Conservation (phyloP, 169 alveolate genomes). For the Perkinsus olseni region DNA sequence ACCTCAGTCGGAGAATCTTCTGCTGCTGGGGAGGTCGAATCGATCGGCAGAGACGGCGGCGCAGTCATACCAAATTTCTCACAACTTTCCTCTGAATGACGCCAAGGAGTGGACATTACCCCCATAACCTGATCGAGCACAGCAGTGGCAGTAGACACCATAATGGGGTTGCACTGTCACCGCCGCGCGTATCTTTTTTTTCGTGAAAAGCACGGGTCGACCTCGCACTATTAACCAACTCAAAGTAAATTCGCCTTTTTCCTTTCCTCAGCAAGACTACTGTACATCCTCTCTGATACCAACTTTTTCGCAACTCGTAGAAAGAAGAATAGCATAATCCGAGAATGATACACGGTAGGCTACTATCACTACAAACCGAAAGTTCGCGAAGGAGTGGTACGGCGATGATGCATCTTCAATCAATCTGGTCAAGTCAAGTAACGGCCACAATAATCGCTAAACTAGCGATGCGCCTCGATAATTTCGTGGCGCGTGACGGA, state of each 20-base stretch:
- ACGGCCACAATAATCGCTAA: not conserved
- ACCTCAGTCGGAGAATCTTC: not conserved
- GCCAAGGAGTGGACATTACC: not conserved
- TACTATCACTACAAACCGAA: not conserved
- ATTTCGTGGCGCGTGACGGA: too few relatives aligned
- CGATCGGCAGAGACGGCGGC: not conserved
- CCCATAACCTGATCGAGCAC: not conserved
- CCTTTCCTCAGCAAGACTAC: too few relatives aligned
- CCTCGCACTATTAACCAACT: not conserved
- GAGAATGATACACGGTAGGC: too few relatives aligned
- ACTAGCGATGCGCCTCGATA: not conserved
- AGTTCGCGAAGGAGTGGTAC: not conserved
- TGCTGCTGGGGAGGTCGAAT: not conserved
- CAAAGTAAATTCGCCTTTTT: too few relatives aligned
- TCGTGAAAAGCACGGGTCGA: not conserved
- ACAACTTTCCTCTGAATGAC: not conserved
- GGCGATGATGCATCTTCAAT: not conserved
- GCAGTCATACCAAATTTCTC: not conserved
- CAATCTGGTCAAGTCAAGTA: not conserved
- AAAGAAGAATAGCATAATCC: too few relatives aligned
- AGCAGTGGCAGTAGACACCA: not conserved
- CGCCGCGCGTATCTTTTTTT: too few relatives aligned
- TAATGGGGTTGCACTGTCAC: not conserved
- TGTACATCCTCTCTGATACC: too few relatives aligned
- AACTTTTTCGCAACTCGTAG: too few relatives aligned